A percentile compares a stretch with the other conserved stretches of the same genome.
Evolutionary conservation across 768 basidiomycete genomes (phyloP).

Genomic region (Panellus pusillus): DNA sequence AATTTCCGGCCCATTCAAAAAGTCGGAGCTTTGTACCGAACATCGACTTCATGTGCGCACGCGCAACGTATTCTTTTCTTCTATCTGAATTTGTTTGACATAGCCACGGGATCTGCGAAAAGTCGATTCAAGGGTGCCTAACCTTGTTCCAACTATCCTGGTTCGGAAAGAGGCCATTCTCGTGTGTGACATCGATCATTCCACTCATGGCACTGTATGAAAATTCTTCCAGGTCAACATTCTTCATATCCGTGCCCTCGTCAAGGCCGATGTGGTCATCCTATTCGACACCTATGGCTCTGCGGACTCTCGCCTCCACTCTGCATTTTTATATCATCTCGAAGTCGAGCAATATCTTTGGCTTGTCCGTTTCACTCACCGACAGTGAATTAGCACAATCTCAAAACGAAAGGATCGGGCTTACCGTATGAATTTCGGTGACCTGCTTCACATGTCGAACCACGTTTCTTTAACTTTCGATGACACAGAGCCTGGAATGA

Average conservation of each 20-base stretch:
- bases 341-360: slow-evolving; percentile 49
- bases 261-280: slow-evolving; percentile 89
- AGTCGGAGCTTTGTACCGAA: slow-evolving; percentile 83
- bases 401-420: slow-evolving; percentile 67
- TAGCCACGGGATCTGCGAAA: slow-evolving; percentile 90
- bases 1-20: slow-evolving; percentile 87
- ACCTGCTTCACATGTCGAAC: not conserved
- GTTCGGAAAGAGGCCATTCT: slow-evolving; percentile 85
- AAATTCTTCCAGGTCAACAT: slow-evolving; percentile 70
- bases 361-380: slow-evolving; percentile 4
- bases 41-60: slow-evolving; percentile 84
- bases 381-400: slow-evolving; percentile 62
- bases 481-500: slow-evolving; percentile 71
- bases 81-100: slow-evolving; percentile 38
- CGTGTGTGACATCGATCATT: slow-evolving; percentile 42
- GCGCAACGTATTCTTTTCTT: slow-evolving; percentile 18
- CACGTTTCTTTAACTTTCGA: slow-evolving; percentile 15
- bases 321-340: slow-evolving; percentile 84
- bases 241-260: slow-evolving; percentile 90
- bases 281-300: slow-evolving; percentile 93
- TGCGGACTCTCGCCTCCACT: slow-evolving; percentile 81
- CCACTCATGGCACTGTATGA: slow-evolving; percentile 2
- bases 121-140: slow-evolving; percentile 92
- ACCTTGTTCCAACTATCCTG: slow-evolving; percentile 92
- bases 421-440: slow-evolving; percentile 90